phyloP scores from a whole-genome alignment of 225 moss, liverwort and hornwort species.

The Pseudoscleropodium purum region DNA sequence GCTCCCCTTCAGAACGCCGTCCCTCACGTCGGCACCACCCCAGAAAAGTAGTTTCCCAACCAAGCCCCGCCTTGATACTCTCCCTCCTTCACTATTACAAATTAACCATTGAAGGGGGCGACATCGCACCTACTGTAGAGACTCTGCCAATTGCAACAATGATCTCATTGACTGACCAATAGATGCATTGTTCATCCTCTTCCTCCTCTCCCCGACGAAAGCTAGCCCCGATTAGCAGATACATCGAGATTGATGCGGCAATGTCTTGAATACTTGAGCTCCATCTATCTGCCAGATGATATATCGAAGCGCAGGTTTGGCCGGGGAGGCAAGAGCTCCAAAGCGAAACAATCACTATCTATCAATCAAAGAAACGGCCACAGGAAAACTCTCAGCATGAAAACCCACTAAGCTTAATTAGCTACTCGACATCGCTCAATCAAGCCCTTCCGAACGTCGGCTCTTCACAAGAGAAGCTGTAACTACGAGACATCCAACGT shows the following conservation, averaged over 20 bases:
- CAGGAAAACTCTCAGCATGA: background rate
- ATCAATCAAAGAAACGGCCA: background rate
- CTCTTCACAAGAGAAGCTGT: background rate
- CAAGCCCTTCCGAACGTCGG: background rate
- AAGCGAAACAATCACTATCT: background rate
- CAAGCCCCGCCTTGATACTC: no score
- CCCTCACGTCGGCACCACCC: no score
- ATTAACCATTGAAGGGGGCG: background rate
- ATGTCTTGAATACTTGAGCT: background rate
- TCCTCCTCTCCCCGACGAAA: background rate
- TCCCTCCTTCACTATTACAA: background rate
- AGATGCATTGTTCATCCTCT: no score
- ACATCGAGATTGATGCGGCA: background rate
- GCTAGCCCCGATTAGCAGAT: background rate
- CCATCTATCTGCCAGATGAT: background rate
- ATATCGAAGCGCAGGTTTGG: background rate
- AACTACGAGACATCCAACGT: background rate
- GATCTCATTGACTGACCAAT: background rate
- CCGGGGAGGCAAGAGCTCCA: background rate
- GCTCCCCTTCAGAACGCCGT: no score
- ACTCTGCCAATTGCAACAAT: background rate
- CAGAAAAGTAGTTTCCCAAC: no score
- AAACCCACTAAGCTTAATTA: background rate
- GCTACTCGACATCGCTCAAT: background rate
- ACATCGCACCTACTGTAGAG: background rate